Base-by-base conservation (phyloP, 2,329 filamentous ascomycete species). In the Phyllosticta citribraziliensis region DNA sequence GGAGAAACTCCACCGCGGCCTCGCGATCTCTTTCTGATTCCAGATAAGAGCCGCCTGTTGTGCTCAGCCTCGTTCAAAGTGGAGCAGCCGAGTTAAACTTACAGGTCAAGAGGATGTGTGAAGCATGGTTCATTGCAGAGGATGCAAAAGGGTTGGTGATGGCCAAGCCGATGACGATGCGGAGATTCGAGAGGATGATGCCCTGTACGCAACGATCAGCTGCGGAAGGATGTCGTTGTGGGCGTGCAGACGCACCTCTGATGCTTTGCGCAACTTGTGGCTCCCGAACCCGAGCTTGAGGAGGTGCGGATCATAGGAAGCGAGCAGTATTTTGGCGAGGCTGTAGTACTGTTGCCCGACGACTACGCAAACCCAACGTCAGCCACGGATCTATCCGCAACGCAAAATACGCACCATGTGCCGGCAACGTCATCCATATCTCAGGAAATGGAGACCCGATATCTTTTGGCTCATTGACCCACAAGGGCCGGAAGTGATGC, bases 401-500 rank as follows among this genome's bases (percentile, higher is more conserved):
- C 22, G 5, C 11, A 24, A 6, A 25, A 27, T 30, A 54, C 59
- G 14, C 25, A 61, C 59, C 59, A 20, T 61, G 59, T 10, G 54
- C 35, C 27, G 59, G 59, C 40, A 50, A 25, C 27, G 54, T 56
- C 59, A 61, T 61, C 59, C 59, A 61, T 20, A 61, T 57, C 47
- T 56, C 40, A 5, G 59, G 59, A 25, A 61, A 61, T 14, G 59
- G 59, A 27, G 50, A 19, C 50, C 17, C 20, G 19, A 17, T n/a
- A 17, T 57, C 59, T 17, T 55, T 24, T 5, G 52, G 20, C 20
- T 57, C 54, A 14, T 55, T 50, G n/a, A 53, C 47, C 59, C 59
- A 64, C 0, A 72, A 61, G 11, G 70, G 62, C 3, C 63, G 64
- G 55, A 70, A 71, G 0, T 67, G 65, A 69, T 69, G 71, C 2